These are phyloP conservation scores for Puccinia coronata DNA, from an alignment of 1,284 basidiomycete species.

Conservation along the genomic window DNA sequence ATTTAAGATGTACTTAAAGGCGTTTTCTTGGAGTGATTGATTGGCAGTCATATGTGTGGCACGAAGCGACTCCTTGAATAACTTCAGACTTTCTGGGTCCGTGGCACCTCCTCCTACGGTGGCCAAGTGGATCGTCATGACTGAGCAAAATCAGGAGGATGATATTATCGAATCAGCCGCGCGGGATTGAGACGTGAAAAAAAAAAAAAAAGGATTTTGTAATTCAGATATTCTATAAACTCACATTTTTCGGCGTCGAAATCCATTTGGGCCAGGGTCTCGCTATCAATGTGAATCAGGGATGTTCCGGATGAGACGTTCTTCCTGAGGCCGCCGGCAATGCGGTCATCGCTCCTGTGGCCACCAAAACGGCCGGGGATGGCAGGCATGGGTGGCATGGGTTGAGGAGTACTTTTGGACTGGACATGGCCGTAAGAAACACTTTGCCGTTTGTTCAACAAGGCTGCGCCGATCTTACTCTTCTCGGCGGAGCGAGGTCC, in stretches of 20 bases:
- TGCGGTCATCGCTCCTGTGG: slow-evolving; percentile 1
- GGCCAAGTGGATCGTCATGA: slow-evolving; percentile 39
- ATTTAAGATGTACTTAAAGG: slow-evolving; percentile 53
- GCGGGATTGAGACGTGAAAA: too few species aligned
- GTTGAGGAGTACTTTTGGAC: slow-evolving; percentile 32
- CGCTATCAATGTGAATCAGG: slow-evolving; percentile 53
- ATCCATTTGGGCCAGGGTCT: slow-evolving; percentile 53
- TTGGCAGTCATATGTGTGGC: slow-evolving; percentile 50
- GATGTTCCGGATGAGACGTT: slow-evolving; percentile 44
- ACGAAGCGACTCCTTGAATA: slow-evolving; percentile 34
- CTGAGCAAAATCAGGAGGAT: background rate
- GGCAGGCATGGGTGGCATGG: slow-evolving; percentile 40
- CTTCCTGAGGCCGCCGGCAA: slow-evolving; percentile 18
- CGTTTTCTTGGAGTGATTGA: slow-evolving; percentile 54
- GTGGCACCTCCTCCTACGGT: slow-evolving; percentile 24
- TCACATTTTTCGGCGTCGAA: slow-evolving; percentile 57
- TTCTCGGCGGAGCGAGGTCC: slow-evolving; percentile 24
- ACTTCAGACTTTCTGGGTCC: slow-evolving; percentile 39
- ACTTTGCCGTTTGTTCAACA: slow-evolving; percentile 57
- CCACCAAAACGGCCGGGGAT: slow-evolving; percentile 6
- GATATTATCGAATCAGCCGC: background rate
- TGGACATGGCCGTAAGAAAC: slow-evolving; percentile 53
- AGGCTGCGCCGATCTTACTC: slow-evolving; percentile 54
- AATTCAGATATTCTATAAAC: background rate
- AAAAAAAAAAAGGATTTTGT: background rate